Evolutionary conservation across 2,329 filamentous ascomycete genomes (phyloP).

Genomic region (Aspergillus arachidicola): DNA sequence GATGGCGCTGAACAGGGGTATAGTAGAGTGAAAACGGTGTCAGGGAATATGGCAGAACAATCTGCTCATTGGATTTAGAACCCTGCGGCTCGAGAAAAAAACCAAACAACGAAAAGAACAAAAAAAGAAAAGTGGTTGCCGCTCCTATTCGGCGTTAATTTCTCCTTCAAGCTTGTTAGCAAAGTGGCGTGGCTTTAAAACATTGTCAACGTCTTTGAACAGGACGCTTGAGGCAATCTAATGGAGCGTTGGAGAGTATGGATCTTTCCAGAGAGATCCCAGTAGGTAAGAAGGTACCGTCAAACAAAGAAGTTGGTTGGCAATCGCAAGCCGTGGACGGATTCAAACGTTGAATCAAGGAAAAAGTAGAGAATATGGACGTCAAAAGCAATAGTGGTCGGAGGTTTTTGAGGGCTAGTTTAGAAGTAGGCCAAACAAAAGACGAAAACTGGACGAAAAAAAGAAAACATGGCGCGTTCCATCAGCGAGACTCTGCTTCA

Average conservation of each 20-base stretch:
- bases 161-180: background rate
- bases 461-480: slow-evolving; percentile 18
- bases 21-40: slow-evolving; percentile 20
- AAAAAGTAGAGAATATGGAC: background rate
- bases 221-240: background rate
- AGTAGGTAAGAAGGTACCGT: background rate
- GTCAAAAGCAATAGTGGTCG: slow-evolving; percentile 8
- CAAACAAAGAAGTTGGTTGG: background rate
- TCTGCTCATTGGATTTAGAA: slow-evolving; percentile 14
- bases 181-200: background rate
- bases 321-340: background rate
- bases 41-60: slow-evolving; percentile 9
- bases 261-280: background rate
- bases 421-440: slow-evolving; percentile 14
- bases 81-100: slow-evolving; percentile 15
- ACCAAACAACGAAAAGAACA: background rate
- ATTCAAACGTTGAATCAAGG: background rate
- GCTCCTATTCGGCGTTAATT: background rate
- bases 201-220: background rate
- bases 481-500: slow-evolving; percentile 8
- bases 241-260: background rate
- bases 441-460: slow-evolving; percentile 10
- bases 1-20: slow-evolving; percentile 18
- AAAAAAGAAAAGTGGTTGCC: background rate
- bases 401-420: slow-evolving; percentile 8